phyloP scores from a whole-genome alignment of 164 flowering plant species.

The Sedum album region DNA sequence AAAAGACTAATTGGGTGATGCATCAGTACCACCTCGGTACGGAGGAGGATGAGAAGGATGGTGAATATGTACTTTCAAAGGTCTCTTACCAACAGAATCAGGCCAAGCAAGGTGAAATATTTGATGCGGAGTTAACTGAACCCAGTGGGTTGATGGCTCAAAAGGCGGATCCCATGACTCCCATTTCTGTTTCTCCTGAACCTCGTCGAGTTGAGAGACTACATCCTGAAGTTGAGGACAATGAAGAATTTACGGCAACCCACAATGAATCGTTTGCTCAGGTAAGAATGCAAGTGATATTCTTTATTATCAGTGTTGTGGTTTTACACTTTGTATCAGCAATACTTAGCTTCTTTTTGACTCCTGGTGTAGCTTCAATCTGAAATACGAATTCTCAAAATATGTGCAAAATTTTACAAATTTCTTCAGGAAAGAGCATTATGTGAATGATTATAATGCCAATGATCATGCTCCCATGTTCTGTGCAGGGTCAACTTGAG shows the following conservation, averaged over 20 bases:
- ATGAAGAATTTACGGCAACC: neutral
- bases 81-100: constrained; percentile 50
- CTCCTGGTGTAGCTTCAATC: neutral
- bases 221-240: neutral
- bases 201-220: constrained; percentile 33
- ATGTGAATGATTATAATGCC: neutral
- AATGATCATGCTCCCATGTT: neutral
- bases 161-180: constrained; percentile 40
- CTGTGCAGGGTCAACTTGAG: neutral
- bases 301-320: neutral
- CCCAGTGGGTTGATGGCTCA: constrained; percentile 9
- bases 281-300: constrained; percentile 9
- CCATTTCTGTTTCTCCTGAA: constrained; percentile 35
- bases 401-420: neutral
- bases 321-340: neutral
- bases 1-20: constrained; percentile 82
- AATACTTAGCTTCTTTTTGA: too few relatives aligned
- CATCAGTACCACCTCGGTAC: constrained; percentile 88
- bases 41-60: constrained; percentile 65
- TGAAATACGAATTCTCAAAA: neutral
- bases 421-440: neutral
- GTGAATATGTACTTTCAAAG: constrained; percentile 71
- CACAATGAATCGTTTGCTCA: neutral
- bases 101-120: constrained; percentile 31
- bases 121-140: constrained; percentile 1